Percentiles rank a stretch among this genome's conserved stretches.
phyloP scores from a whole-genome alignment of 2,329 filamentous ascomycete genomes.

The Pyricularia sp. region DNA sequence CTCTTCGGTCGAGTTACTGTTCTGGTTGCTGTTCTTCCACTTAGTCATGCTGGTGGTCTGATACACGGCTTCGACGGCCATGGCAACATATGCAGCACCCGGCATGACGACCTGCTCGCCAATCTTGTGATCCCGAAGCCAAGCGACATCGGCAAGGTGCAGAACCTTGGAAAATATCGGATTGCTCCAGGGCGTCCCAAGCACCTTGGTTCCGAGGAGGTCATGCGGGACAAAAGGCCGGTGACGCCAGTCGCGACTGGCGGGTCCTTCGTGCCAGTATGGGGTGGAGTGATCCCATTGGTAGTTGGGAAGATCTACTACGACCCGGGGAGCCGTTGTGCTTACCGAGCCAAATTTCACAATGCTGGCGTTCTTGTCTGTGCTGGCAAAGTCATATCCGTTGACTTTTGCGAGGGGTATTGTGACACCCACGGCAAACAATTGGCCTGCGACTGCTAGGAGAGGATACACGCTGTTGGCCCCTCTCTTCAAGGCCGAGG shows the following conservation, averaged over 20 bases:
- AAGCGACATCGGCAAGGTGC: slow-evolving; percentile 19
- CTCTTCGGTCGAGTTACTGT: not conserved
- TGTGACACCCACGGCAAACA: not conserved
- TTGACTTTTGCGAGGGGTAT: not conserved
- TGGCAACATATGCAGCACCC: slow-evolving; percentile 8
- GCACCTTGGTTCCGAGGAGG: slow-evolving; percentile 23
- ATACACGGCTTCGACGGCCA: slow-evolving; percentile 11
- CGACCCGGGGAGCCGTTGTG: slow-evolving; percentile 17
- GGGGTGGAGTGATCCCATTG: slow-evolving; percentile 30
- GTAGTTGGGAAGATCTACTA: slow-evolving; percentile 36
- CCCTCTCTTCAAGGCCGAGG: slow-evolving; percentile 24
- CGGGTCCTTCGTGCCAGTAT: slow-evolving; percentile 30
- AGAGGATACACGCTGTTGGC: not conserved
- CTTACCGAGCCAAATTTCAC: not conserved
- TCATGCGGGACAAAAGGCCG: slow-evolving; percentile 23
- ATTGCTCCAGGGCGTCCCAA: slow-evolving; percentile 7
- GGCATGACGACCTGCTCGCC: slow-evolving; percentile 15
- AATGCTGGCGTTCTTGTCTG: not conserved
- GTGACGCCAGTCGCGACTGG: slow-evolving; percentile 21
- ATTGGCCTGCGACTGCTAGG: not conserved
- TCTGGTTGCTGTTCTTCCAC: not conserved
- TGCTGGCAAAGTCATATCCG: not conserved
- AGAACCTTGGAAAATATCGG: slow-evolving; percentile 17
- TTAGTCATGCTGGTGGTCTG: not conserved
- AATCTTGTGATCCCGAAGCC: slow-evolving; percentile 17